These are phyloP conservation scores for Diaporthe citrichinensis DNA, from an alignment of 2,329 filamentous ascomycete genomes.

Conservation along the genomic window DNA sequence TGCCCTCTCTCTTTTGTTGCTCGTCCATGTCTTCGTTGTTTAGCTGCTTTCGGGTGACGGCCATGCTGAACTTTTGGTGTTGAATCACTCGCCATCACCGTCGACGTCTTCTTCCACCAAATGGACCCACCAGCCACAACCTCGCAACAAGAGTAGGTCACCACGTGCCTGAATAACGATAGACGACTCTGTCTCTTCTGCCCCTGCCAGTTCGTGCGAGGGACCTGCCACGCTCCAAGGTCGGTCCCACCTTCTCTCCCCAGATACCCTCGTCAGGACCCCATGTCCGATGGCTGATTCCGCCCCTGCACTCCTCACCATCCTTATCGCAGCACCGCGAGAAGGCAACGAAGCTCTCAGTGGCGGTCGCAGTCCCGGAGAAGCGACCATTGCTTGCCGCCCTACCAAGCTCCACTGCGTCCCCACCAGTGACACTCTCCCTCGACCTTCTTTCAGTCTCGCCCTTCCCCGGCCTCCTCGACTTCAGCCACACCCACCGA, in stretches of 20 bases:
- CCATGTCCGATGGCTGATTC: slow-evolving; percentile 51
- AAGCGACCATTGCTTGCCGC: background rate
- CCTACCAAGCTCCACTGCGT: background rate
- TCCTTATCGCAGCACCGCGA: slow-evolving; percentile 12
- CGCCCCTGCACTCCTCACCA: background rate
- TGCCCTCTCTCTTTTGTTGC: background rate
- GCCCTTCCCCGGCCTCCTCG: slow-evolving; percentile 59
- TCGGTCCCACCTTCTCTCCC: slow-evolving; percentile 60
- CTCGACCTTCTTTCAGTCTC: slow-evolving; percentile 14
- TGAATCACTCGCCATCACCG: background rate
- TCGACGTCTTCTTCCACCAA: background rate
- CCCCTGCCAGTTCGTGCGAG: background rate
- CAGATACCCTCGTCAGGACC: slow-evolving; percentile 55
- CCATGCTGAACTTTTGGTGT: background rate
- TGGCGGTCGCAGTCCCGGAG: slow-evolving; percentile 34
- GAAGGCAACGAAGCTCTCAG: background rate
- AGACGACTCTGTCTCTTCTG: background rate
- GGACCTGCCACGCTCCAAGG: slow-evolving; percentile 48
- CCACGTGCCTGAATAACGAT: background rate
- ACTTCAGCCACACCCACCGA: slow-evolving; percentile 54
- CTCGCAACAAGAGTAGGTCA: background rate
- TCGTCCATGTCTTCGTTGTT: background rate
- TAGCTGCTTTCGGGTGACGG: background rate
- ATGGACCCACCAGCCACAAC: background rate
- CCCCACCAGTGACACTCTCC: background rate